Base-by-base conservation (phyloP, 345 rosid species). In the Cardamine occulta region DNA sequence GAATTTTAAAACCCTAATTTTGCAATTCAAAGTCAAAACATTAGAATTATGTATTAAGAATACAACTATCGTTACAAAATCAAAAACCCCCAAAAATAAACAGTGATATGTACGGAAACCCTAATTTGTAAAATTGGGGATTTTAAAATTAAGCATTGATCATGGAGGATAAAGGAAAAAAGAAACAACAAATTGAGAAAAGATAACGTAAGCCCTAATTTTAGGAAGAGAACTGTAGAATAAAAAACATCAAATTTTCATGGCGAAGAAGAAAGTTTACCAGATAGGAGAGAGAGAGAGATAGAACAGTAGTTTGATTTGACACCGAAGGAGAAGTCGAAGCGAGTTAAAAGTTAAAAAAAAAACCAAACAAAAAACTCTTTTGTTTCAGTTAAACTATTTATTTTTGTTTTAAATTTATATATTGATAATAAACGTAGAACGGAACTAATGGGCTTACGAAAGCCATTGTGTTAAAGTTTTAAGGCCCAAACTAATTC, bases 261-360 rank as follows among this genome's bases (percentile, higher is more conserved):
- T 63, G 75, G 66, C 17, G 71, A 55, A 70, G 69, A 63, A 31
- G 80, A 76, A 57, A 70, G 71, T 70, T 76, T 70, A 76, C 80
- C 80, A 55, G 75, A 26, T 63, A 76, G 75, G 80, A 68, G 69
- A 67, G 55, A 66, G 72, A 55, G 28, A 60, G 64, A 7, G 8
- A 7, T 0, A 34, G 37, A 55, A 76, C 60, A 76, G 80, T 76
- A 70, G 75, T 8, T 76, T 69, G 80, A 76, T 70, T 70, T 76
- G 80, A 76, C 80, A 61, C 65, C 17, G 14, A 14, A 52, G 26
- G 26, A 68, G 62, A 53, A 55, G 42, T 54, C 64, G 70, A 70
- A 24, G 71, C 10, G 75, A 76, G 75, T 62, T 76, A 76, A 76
- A 69, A 68, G 74, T 68, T 49, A 67, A 15, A 45, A 45, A 45